Base-by-base conservation (phyloP, 129 eudicot genomes). In the Tagetes patula region DNA sequence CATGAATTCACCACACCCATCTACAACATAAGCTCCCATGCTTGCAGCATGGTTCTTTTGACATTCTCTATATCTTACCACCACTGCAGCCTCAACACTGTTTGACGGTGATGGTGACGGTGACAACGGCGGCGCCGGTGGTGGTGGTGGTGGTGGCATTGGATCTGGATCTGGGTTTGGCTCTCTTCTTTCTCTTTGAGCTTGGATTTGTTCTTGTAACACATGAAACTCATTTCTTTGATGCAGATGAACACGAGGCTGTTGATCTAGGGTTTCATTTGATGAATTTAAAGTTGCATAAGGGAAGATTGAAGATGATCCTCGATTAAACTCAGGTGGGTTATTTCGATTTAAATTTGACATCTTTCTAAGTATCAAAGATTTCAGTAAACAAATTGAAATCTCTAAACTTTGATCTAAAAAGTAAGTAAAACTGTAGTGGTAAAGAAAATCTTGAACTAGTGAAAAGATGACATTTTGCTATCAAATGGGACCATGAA, bases 1-100 rank as follows among this genome's bases (percentile, higher is more conserved):
- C 97, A 91, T 86, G 86, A 91, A 91, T 27, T 88, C 97, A 9
- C 96, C 93, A 43, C 97, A 91, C 0, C 97, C 96, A 71, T 91
- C 96, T 6, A 85, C 45, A 1, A 83, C 91, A 59, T 88, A 86
- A 0, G 84, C 76, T 3, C 92, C 97, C 75, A 79, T 79, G 83
- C 70, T 81, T 2, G 93, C 96, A 7, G 97, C 90, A 77, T 91
- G 91, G 71, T 91, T 88, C 70, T 83, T 91, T 6, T 42, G 86
- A 75, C 97, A 91, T 79, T 91, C 97, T 3, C 86, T 66, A 4
- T 91, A 88, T 4, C 77, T 70, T 9, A 81, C 67, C 7, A 73
- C 43, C 63, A 74, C 37, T 3, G 74, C 41, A 27, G 64, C 47
- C 0, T 66, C 61, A 27, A 70, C 69, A 37, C 38, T 32, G 8